phyloP scores from a whole-genome alignment of 345 rosid species.

The Citrus unshiu region DNA sequence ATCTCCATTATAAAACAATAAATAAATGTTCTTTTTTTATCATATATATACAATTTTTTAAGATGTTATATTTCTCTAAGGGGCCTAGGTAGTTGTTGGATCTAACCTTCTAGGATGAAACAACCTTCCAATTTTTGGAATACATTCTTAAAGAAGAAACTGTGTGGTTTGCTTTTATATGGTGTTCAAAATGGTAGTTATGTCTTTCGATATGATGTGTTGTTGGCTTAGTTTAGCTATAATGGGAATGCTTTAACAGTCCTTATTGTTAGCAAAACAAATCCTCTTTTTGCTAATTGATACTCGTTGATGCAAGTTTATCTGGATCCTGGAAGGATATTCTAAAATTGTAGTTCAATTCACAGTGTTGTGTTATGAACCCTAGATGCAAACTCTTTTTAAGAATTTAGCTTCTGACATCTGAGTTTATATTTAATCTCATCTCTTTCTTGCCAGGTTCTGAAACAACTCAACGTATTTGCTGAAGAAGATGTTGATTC shows the following conservation, averaged over 20 bases:
- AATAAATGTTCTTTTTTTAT: neutral
- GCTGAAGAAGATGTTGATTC: constrained; percentile 57
- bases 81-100: no score
- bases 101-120: neutral
- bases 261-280: neutral
- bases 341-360: neutral
- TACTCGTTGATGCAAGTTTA: neutral
- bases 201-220: neutral
- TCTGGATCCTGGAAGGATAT: neutral
- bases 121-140: neutral
- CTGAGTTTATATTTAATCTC: constrained; percentile 4
- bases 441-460: constrained; percentile 39
- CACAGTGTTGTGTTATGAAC: neutral
- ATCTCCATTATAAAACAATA: neutral
- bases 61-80: no score
- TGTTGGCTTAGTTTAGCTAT: neutral
- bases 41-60: no score
- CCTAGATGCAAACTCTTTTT: neutral
- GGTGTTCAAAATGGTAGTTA: neutral
- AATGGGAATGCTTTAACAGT: neutral
- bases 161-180: neutral
- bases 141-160: neutral
- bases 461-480: constrained; percentile 70
- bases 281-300: neutral
- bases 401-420: neutral